Evolutionary conservation across 345 rosid species (phyloP), one percentile per base, ranked within the genome.

Genomic region (Trapa incisa): DNA sequence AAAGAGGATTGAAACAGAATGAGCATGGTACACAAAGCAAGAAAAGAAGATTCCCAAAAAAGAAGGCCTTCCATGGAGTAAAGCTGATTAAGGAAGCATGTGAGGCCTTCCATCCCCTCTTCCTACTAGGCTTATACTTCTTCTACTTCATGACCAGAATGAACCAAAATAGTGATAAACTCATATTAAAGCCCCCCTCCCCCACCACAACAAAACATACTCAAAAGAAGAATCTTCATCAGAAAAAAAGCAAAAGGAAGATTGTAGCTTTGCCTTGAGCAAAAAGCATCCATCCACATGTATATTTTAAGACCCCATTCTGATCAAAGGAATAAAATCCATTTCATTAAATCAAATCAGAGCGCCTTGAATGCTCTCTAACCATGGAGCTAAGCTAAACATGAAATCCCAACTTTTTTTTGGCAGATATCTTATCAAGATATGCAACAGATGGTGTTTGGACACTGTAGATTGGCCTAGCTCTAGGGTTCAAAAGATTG

Each of bases 1-100:
- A 42, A 14, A 71, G 74, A 81, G 80, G 84, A 67, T 80, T 80
- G 14, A 62, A 65, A 68, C 67, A 72, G 67, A 22, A 22, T 22
- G 29, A 22, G 29, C 29, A 22, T 22, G 29, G 70, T 74, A 61
- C 73, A 74, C 73, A 77, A 71, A 76, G 73, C 78, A 74, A 71
- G 81, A 65, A 83, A 85, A 84, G 85, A 78, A 81, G 29, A 22
- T 22, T 86, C 96, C 71, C 71, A 35, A 2, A 75, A 76, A 79
- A 78, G 76, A 76, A 77, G 60, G 73, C 73, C 80, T 76, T 79
- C 60, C 73, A 78, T 83, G 89, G 87, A 81, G 84, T 73, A 79
- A 87, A 85, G 89, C 80, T 81, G 58, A 66, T 61, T 33, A 65
- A 75, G 29, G 29, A 22, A 22, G 29, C 29, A 22, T 22, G 29